Base-by-base conservation (phyloP, 768 basidiomycete genomes). In the Gelatoporia subvermispora region DNA sequence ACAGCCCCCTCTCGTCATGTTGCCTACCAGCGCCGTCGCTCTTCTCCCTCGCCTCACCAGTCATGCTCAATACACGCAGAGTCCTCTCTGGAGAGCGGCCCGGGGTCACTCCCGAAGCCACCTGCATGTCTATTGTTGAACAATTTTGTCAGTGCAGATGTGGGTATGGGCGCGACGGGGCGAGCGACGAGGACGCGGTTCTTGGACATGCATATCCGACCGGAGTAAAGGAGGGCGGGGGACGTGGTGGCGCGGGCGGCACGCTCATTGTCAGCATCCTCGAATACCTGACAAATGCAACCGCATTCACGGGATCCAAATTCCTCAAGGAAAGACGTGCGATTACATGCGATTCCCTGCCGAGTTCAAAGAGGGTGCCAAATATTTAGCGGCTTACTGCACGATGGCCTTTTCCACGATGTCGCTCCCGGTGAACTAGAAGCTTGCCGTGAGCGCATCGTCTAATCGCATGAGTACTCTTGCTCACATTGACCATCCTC, bases 191-290 rank as follows among this genome's bases (percentile, higher is more conserved):
- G 25, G 17, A 80, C 72, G 10, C 79, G 74, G 55, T 77, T 77
- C 7, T 77, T 75, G 1, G 78, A 77, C 76, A 81, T 78, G 64
- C 79, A 81, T 36, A 79, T 68, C 63, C 79, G 77, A 1, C 79
- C 78, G 15, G 75, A 76, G 56, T 76, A 66, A 0, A 68, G 43
- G 55, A 78, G 66, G 3, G 76, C 68, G 16, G 73, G 72, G 31
- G 54, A 68, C 0, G 69, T 68, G 40, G 79, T 73, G 2, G 68
- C 70, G 45, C 74, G 74, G 0, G 82, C 77, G 0, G 82, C 82
- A 35, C 76, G 66, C 8, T 67, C 56, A 21, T 81, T 53, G 55
- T 82, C 69, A 0, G 81, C 81, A 46, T 79, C 75, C 24, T 75
- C 60, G 5, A 79, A 61, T 4, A 78, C 72, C 77, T 78, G n/a